Evolutionary conservation across 1,284 basidiomycete species (phyloP).

Genomic region (Limonomyces culmigenus): DNA sequence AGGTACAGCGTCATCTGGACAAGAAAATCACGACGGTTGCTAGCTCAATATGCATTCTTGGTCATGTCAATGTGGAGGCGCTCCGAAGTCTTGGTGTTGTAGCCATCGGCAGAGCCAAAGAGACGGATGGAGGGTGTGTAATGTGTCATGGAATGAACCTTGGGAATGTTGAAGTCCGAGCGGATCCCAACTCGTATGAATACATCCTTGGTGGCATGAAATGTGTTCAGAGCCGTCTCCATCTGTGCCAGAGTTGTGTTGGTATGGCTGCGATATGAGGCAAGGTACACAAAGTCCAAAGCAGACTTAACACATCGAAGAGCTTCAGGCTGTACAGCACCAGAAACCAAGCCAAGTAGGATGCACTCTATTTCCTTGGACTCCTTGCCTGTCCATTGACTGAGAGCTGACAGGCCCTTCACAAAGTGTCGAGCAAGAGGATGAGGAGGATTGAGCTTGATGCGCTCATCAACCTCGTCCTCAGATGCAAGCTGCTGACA

Average conservation of each 20-base stretch:
- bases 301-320: slow-evolving; percentile 8
- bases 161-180: slow-evolving; percentile 15
- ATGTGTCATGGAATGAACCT: slow-evolving; percentile 12
- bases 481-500: slow-evolving; percentile 7
- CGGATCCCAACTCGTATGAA: slow-evolving; percentile 10
- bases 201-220: slow-evolving; percentile 12
- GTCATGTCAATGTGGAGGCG: slow-evolving; percentile 14
- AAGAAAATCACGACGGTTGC: slow-evolving; percentile 10
- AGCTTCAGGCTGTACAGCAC: slow-evolving; percentile 1
- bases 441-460: slow-evolving; percentile 7
- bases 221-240: slow-evolving; percentile 6
- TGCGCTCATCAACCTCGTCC: slow-evolving; percentile 10
- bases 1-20: slow-evolving; percentile 14
- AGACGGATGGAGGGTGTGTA: slow-evolving; percentile 9
- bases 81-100: slow-evolving; percentile 14
- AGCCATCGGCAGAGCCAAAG: slow-evolving; percentile 9
- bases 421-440: slow-evolving; percentile 11
- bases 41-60: slow-evolving; percentile 12
- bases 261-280: slow-evolving; percentile 9
- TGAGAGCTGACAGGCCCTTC: slow-evolving; percentile 11
- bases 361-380: slow-evolving; percentile 11
- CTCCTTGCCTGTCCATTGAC: slow-evolving; percentile 12
- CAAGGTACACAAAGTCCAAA: slow-evolving; percentile 14
- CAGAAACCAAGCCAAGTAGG: slow-evolving; percentile 10
- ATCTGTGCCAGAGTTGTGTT: slow-evolving; percentile 5